Evolutionary conservation across 2,329 filamentous ascomycete genomes (phyloP).

Genomic region (Aspergillus pseudoviridinutans): DNA sequence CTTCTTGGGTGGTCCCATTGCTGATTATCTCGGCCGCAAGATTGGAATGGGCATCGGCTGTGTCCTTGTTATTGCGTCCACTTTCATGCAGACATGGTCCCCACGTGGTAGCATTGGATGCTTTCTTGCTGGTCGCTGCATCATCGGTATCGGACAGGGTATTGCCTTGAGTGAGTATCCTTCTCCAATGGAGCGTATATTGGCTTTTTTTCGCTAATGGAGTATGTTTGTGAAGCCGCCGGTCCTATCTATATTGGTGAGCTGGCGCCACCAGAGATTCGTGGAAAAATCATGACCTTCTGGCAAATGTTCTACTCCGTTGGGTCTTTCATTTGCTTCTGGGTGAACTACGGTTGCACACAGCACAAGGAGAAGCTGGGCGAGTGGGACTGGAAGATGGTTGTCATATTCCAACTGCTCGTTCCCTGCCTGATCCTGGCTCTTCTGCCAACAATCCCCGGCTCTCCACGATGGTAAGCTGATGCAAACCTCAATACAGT

Average conservation of each 20-base stretch:
- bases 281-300: slow-evolving; percentile 65
- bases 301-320: slow-evolving; percentile 67
- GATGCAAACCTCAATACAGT: slow-evolving; percentile 23
- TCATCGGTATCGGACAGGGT: slow-evolving; percentile 68
- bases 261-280: slow-evolving; percentile 60
- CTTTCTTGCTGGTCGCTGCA: slow-evolving; percentile 65
- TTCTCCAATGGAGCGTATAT: neutral
- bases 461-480: slow-evolving; percentile 60
- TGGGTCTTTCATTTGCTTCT: slow-evolving; percentile 62
- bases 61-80: slow-evolving; percentile 62
- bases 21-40: slow-evolving; percentile 60
- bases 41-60: slow-evolving; percentile 64
- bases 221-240: slow-evolving; percentile 44
- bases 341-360: slow-evolving; percentile 62
- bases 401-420: slow-evolving; percentile 70
- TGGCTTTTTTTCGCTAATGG: neutral
- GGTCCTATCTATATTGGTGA: slow-evolving; percentile 70
- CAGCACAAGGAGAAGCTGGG: slow-evolving; percentile 55
- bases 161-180: slow-evolving; percentile 55
- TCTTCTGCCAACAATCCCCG: slow-evolving; percentile 63
- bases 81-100: slow-evolving; percentile 64
- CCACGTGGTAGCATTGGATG: slow-evolving; percentile 58
- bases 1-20: slow-evolving; percentile 63
- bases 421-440: slow-evolving; percentile 59
- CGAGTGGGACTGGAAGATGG: slow-evolving; percentile 70